Conservation (phyloP, 345 rosid species). For the Acer yangbiense region DNA sequence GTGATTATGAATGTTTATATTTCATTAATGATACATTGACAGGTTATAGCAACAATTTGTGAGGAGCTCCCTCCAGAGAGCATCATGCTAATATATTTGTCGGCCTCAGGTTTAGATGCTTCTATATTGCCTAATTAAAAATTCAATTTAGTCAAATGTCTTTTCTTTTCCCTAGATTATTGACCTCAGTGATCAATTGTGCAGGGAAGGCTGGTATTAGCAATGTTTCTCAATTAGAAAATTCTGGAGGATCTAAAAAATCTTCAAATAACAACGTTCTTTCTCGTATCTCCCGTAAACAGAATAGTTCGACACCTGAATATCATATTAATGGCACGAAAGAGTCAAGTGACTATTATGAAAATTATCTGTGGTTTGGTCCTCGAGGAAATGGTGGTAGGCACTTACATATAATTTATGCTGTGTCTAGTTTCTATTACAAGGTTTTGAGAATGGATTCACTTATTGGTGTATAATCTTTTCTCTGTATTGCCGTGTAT, state of each 20-base stretch:
- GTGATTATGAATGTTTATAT: slow-evolving; percentile 3
- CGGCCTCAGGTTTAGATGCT: slow-evolving; percentile 73
- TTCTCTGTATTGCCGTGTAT: neutral
- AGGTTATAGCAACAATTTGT: slow-evolving; percentile 90
- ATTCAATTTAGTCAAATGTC: slow-evolving; percentile 8
- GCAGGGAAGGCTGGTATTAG: slow-evolving; percentile 63
- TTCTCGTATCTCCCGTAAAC: slow-evolving; percentile 51
- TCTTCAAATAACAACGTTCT: slow-evolving; percentile 60
- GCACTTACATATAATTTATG: slow-evolving; percentile 27
- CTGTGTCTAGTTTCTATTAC: slow-evolving; percentile 10
- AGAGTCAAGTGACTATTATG: slow-evolving; percentile 44
- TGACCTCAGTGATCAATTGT: slow-evolving; percentile 26
- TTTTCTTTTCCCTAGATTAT: slow-evolving; percentile 9
- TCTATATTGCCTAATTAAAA: slow-evolving; percentile 22
- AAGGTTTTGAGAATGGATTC: neutral
- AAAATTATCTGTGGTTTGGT: slow-evolving; percentile 70
- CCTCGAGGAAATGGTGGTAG: slow-evolving; percentile 74
- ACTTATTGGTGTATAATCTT: slow-evolving; percentile 8
- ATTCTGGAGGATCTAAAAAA: slow-evolving; percentile 58
- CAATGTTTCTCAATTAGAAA: slow-evolving; percentile 43
- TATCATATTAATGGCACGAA: slow-evolving; percentile 55
- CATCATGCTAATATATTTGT: slow-evolving; percentile 74
- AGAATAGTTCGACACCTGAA: slow-evolving; percentile 46
- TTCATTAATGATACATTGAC: slow-evolving; percentile 26
- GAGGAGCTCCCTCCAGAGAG: slow-evolving; percentile 91